Percentiles rank a stretch among this genome's conserved stretches.
Conservation (phyloP, 805 yeast species). For the Pichia heedii region DNA sequence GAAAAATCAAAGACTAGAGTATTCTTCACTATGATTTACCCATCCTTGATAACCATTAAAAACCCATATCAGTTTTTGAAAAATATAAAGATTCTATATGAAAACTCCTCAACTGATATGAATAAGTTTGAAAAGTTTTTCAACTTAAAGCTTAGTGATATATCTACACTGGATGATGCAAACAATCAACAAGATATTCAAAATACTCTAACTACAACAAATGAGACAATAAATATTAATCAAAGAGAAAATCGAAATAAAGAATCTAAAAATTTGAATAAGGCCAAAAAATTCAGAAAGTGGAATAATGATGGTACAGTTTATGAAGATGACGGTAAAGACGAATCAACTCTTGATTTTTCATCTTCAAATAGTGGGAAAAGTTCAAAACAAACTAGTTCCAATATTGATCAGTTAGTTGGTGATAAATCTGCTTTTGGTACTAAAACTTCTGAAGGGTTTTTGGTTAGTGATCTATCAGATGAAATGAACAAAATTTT, state of each 20-base stretch:
- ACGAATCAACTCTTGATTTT: constrained; percentile 39
- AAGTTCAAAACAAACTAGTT: constrained; percentile 15
- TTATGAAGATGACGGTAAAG: constrained; percentile 34
- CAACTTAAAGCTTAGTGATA: constrained; percentile 26
- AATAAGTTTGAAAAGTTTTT: constrained; percentile 33
- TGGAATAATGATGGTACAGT: constrained; percentile 60
- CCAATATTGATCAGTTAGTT: constrained; percentile 24
- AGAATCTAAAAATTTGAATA: constrained; percentile 24
- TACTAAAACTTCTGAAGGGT: constrained; percentile 39
- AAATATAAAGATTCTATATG: constrained; percentile 17
- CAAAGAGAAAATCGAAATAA: constrained; percentile 12
- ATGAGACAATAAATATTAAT: not conserved
- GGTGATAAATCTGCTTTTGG: constrained; percentile 38
- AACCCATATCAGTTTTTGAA: constrained; percentile 23
- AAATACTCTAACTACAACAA: constrained; percentile 3
- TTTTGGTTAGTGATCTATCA: constrained; percentile 55
- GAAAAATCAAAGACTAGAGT: constrained; percentile 26
- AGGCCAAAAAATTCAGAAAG: constrained; percentile 43
- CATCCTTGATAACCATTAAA: constrained; percentile 28
- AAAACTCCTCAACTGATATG: constrained; percentile 17
- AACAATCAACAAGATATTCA: constrained; percentile 7
- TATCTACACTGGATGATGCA: constrained; percentile 7
- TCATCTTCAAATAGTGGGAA: constrained; percentile 28
- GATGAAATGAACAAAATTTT: constrained; percentile 39
- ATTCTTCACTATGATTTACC: constrained; percentile 35